These are phyloP conservation scores for Carex kokanica DNA, from an alignment of 176 grass and related monocot species.

Conservation along the genomic window DNA sequence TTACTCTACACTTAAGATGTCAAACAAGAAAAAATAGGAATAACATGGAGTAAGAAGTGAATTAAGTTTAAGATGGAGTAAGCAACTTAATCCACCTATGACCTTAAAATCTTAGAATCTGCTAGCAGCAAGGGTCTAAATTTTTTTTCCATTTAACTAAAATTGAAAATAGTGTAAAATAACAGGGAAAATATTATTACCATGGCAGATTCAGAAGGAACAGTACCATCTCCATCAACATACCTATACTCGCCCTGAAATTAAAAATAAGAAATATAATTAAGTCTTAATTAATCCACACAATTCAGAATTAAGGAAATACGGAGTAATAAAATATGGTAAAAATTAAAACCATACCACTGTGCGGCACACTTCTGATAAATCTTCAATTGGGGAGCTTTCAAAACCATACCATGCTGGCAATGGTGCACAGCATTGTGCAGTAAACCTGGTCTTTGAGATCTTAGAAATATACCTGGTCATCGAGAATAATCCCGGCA, in stretches of 20 bases:
- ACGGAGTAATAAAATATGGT: constrained; percentile 24
- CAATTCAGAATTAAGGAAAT: constrained; percentile 15
- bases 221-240: constrained; percentile 91
- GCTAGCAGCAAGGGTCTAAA: no score
- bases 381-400: constrained; percentile 64
- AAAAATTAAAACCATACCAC: constrained; percentile 47
- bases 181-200: constrained; percentile 26
- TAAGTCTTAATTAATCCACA: constrained; percentile 27
- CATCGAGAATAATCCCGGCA: no score
- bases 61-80: no score
- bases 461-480: no score
- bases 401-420: constrained; percentile 91
- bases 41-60: no score
- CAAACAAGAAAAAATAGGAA: no score
- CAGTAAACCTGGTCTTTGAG: no score
- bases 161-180: neutral
- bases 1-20: no score
- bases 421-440: no score
- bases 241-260: constrained; percentile 75
- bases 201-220: constrained; percentile 74
- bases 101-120: no score
- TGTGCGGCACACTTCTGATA: constrained; percentile 80
- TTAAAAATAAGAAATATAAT: constrained; percentile 23
- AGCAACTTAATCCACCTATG: no score
- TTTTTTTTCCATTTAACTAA: neutral